These are phyloP conservation scores for Alternaria novae-zelandiae DNA, from an alignment of 2,329 filamentous ascomycete genomes.

Conservation along the genomic window DNA sequence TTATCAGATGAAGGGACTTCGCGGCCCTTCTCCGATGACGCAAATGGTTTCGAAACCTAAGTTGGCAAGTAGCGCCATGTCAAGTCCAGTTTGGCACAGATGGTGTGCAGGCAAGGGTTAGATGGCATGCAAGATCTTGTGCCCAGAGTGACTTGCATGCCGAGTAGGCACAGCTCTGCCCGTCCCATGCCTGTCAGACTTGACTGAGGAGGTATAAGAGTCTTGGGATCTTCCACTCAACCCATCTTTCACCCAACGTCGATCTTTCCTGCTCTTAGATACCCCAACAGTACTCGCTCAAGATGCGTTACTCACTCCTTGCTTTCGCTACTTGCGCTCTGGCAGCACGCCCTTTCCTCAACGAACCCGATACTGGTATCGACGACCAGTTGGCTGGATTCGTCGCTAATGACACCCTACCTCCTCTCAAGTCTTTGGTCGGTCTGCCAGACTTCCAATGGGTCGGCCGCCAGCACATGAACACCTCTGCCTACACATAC, in stretches of 20 bases:
- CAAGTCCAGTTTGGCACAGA: constrained; percentile 2
- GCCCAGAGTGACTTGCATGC: not conserved
- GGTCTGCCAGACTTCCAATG: constrained; percentile 63
- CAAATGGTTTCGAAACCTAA: constrained; percentile 10
- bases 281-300: constrained; percentile 7
- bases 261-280: constrained; percentile 2
- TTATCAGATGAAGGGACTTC: constrained; percentile 5
- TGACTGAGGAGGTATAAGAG: constrained; percentile 8
- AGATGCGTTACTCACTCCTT: constrained; percentile 30
- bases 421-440: constrained; percentile 54
- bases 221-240: not conserved
- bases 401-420: constrained; percentile 45
- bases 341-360: constrained; percentile 42
- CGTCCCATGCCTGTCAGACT: not conserved
- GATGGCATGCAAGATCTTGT: not conserved
- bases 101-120: constrained; percentile 4
- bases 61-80: constrained; percentile 2
- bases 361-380: constrained; percentile 47
- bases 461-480: constrained; percentile 58
- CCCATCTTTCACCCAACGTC: not conserved
- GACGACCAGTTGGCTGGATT: constrained; percentile 28
- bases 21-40: constrained; percentile 10
- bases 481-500: constrained; percentile 60
- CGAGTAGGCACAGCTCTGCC: not conserved
- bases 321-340: constrained; percentile 34